Evolutionary conservation across 345 rosid genomes (phyloP), one percentile per base, ranked within the genome.

Genomic region (Bruguiera gymnorhiza): DNA sequence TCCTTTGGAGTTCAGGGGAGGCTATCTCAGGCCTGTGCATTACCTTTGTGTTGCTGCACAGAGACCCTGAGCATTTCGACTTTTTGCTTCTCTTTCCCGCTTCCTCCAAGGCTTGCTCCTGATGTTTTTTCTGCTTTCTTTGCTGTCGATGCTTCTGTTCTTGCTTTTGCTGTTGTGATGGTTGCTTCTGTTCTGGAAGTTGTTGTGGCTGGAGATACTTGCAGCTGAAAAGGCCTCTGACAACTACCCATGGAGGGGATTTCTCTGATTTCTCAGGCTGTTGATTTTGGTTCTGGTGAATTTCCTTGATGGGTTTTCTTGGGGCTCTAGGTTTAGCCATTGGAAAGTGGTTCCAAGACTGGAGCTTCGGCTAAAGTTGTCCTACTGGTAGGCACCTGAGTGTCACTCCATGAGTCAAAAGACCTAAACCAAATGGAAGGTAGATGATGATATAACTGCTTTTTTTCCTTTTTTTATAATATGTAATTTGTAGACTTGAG

Each of bases 11-110:
- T 48, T 85, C 90, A 50, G 85, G 85, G 30, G 85, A 80, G 16
- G 77, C 34, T 13, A 54, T 64, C 65, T 82, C 84, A 10, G 87
- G 86, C 71, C 78, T 80, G 34, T 84, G 83, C 83, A 80, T 83
- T 34, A 87, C 83, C 75, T 84, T 83, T 31, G 92, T 87, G 83
- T 87, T 89, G 85, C 86, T 89, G 72, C 96, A 89, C 7, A 89
- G 71, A 8, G 96, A 89, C 20, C 92, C 96, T 15, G 96, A 87
- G 60, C 96, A 88, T 68, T 75, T 89, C 76, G 87, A 80, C 73
- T 89, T 89, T 89, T 89, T 87, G 84, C 80, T 70, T 74, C 80
- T 87, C 79, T 85, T 84, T 75, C 72, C 75, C 2, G 72, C 50
- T 23, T 83, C 84, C 56, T 84, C 88, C 32, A 57, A 60, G 29